Conservation (phyloP, 2,329 filamentous ascomycete species). For the Ophiostoma himal-ulmi region DNA sequence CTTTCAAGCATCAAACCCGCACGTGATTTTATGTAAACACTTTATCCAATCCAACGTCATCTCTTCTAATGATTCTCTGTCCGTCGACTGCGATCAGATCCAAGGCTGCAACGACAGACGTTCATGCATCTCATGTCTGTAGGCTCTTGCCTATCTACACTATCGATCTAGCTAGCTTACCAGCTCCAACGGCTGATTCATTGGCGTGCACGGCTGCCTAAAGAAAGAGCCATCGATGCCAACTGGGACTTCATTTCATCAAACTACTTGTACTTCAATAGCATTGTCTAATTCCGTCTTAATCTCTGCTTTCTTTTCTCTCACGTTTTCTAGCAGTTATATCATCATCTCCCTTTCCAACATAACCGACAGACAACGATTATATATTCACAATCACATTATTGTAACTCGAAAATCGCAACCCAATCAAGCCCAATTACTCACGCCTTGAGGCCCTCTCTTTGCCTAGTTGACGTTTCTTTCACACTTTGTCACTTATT, state of each 20-base stretch:
- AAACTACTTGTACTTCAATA: background rate
- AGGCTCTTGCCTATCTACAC: background rate
- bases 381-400: background rate
- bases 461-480: background rate
- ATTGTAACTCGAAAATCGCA: background rate
- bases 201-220: constrained; percentile 3
- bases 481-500: background rate
- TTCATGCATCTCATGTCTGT: background rate
- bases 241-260: background rate
- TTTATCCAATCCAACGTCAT: background rate
- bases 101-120: background rate
- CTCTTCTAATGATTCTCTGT: background rate
- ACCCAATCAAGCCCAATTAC: background rate
- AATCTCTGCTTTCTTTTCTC: background rate
- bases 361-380: background rate
- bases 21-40: constrained; percentile 1
- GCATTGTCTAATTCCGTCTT: background rate
- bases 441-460: background rate
- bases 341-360: background rate
- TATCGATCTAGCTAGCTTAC: background rate
- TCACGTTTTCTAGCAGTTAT: background rate
- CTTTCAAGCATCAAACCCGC: background rate
- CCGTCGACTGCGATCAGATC: background rate
- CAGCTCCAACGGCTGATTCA: background rate
- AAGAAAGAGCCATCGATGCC: background rate